Conservation (phyloP, 805 yeast species). For the Barnettozyma wickerhamii region DNA sequence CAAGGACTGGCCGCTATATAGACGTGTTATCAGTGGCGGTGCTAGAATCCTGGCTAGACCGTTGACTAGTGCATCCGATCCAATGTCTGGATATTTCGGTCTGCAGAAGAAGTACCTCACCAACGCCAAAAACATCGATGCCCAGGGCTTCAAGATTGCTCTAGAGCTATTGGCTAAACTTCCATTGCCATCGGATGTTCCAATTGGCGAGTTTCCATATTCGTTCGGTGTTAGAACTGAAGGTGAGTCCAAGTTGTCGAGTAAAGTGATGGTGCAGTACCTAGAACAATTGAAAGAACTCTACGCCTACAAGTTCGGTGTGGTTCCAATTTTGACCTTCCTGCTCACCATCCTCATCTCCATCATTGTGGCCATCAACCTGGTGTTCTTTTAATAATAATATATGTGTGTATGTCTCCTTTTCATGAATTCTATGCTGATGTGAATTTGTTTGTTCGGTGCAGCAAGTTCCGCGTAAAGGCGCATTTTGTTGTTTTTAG, state of each 20-base stretch:
- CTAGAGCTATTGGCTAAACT: conserved; percentile 43
- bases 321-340: conserved; percentile 31
- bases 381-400: conserved; percentile 17
- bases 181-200: conserved; percentile 34
- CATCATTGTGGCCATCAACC: conserved; percentile 26
- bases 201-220: conserved; percentile 45
- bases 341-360: conserved; percentile 28
- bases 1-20: conserved; percentile 48
- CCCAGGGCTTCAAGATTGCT: conserved; percentile 47
- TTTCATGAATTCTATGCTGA: too few species aligned
- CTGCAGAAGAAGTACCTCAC: conserved; percentile 40
- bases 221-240: conserved; percentile 51
- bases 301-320: conserved; percentile 42
- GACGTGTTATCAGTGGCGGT: conserved; percentile 45
- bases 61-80: conserved; percentile 46
- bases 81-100: conserved; percentile 52
- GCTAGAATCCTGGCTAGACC: conserved; percentile 48
- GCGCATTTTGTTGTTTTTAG: too few species aligned
- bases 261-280: conserved; percentile 46
- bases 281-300: conserved; percentile 42
- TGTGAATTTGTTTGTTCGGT: too few species aligned
- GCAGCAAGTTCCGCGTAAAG: too few species aligned
- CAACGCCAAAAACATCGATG: conserved; percentile 32
- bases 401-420: too few species aligned
- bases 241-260: conserved; percentile 47